Conservation (phyloP, 1,284 basidiomycete genomes). For the Erythrobasidium hasegawianum region DNA sequence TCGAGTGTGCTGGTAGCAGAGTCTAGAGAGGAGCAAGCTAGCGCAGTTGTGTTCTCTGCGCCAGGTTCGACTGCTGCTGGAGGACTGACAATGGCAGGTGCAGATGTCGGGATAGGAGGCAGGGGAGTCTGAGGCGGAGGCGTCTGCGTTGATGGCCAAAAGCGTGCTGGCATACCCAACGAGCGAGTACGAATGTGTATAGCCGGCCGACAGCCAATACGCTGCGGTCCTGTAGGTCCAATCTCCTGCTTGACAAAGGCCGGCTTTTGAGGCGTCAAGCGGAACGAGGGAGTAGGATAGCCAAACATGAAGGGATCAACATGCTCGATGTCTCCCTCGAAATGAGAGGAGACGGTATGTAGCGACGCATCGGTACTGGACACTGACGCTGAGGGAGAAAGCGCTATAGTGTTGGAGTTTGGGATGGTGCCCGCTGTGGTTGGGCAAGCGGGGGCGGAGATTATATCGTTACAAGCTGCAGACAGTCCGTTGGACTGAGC, state of each 20-base stretch:
- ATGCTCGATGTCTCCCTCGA: neutral
- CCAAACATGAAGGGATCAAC: neutral
- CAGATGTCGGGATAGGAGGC: neutral
- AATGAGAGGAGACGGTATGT: neutral
- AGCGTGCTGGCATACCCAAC: neutral
- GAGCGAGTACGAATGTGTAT: slow-evolving; percentile 3
- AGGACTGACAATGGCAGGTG: neutral
- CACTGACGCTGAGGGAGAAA: too few species aligned
- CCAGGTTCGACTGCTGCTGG: too few species aligned
- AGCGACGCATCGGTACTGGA: neutral
- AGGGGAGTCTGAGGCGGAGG: slow-evolving; percentile 1
- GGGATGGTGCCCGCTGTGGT: too few species aligned
- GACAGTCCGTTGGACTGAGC: too few species aligned
- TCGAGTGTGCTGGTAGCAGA: neutral
- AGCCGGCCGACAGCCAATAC: neutral
- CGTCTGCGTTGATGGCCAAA: neutral
- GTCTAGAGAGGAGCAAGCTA: neutral
- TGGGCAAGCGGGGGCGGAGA: too few species aligned
- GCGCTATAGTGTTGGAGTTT: too few species aligned
- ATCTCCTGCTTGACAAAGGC: neutral
- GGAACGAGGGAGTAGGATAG: neutral
- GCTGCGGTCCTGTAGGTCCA: neutral
- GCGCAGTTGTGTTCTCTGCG: neutral
- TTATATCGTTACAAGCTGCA: too few species aligned
- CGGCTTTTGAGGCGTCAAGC: neutral